Percentiles rank a stretch among this genome's conserved stretches.
Evolutionary conservation across 306 rosid species (phyloP).

Genomic region (Cyclanthera cordifolia): DNA sequence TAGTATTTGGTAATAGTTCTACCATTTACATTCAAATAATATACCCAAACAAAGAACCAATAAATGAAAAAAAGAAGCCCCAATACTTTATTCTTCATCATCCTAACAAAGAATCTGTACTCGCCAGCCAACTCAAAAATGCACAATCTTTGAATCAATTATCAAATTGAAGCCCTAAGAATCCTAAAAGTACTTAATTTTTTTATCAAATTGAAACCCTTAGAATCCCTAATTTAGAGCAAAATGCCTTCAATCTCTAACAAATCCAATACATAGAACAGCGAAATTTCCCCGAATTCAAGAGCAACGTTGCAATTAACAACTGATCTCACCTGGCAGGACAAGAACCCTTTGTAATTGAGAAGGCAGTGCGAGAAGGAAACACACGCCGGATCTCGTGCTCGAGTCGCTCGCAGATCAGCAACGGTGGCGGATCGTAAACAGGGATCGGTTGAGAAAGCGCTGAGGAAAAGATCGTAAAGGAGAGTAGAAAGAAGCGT

Average conservation of each 20-base stretch:
- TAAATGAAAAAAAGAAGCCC: background rate
- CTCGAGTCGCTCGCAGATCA: slow-evolving; percentile 61
- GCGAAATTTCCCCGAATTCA: background rate
- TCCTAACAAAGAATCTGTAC: background rate
- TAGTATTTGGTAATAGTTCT: no score
- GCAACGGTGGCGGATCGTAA: slow-evolving; percentile 67
- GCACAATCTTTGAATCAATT: background rate
- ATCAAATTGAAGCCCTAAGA: background rate
- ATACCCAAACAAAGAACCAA: background rate
- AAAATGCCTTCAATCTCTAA: background rate
- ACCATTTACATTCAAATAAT: background rate
- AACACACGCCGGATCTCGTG: slow-evolving; percentile 78
- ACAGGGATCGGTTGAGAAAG: slow-evolving; percentile 49
- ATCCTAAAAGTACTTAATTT: no score
- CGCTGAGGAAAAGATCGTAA: slow-evolving; percentile 71
- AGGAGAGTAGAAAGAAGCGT: slow-evolving; percentile 88
- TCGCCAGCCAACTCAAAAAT: background rate
- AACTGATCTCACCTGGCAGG: slow-evolving; percentile 52
- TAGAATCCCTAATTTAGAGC: background rate
- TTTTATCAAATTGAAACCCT: background rate
- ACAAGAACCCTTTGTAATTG: slow-evolving; percentile 84
- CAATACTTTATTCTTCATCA: background rate
- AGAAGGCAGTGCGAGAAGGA: slow-evolving; percentile 89
- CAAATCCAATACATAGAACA: background rate
- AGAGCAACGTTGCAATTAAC: background rate